These are phyloP conservation scores for Cladosporium austrohemisphaericum DNA, from an alignment of 2,329 filamentous ascomycete species.

Conservation along the genomic window DNA sequence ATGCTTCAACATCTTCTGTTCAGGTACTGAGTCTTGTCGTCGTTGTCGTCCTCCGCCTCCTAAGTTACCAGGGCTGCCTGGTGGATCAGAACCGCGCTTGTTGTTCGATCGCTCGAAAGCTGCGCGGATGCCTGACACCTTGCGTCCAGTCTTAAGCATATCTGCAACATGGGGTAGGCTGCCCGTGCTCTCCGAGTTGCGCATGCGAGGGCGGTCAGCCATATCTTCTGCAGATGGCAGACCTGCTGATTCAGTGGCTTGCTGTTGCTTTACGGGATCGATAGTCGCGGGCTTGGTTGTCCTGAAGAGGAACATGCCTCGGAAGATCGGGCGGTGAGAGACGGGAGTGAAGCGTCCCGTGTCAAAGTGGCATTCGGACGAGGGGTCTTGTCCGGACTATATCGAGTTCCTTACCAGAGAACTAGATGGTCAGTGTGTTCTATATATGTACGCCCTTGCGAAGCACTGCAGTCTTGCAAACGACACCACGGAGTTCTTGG, in stretches of 20 bases:
- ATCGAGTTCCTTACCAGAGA: neutral
- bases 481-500: no score
- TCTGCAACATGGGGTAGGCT: neutral
- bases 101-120: constrained; percentile 6
- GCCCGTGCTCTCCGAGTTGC: neutral
- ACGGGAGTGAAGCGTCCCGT: no score
- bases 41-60: no score
- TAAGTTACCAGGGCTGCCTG: no score
- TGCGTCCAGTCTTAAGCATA: neutral
- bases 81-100: no score
- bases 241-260: neutral
- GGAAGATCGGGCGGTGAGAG: neutral
- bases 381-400: neutral
- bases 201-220: neutral
- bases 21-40: neutral
- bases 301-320: constrained; percentile 4
- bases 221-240: neutral
- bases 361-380: no score
- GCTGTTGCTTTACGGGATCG: neutral
- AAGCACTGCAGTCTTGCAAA: no score
- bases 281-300: neutral
- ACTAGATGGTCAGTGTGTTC: no score
- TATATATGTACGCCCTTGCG: no score
- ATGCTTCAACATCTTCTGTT: neutral
- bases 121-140: constrained; percentile 6